Evolutionary conservation across 2,329 filamentous ascomycete species (phyloP), one percentile per base, ranked within the genome.

Genomic region (Polytolypa hystricis): DNA sequence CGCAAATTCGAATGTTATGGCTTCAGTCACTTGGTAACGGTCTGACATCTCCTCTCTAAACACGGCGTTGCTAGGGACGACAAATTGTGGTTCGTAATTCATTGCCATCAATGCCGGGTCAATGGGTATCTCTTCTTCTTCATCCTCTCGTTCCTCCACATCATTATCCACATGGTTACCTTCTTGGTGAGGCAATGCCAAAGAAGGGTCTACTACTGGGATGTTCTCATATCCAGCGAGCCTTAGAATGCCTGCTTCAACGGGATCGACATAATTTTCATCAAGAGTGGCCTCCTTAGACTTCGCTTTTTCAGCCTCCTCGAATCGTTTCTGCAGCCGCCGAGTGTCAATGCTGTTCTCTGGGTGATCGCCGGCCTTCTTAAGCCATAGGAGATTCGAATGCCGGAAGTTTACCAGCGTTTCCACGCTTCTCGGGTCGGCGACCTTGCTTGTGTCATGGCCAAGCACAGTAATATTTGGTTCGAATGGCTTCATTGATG

Each of bases 371-470:
- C 62, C 65, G 18, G 63, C 66, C 38, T 76, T 76, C 35, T 73
- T 72, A 32, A 96, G 64, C 85, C 86, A 95, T 28, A 72, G 74
- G 17, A 93, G 66, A 55, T 98, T 98, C 36, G 93, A 89, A 27
- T 84, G 70, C 17, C 83, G 78, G 58, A 95, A 95, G 54, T 96
- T 86, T 6, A 96, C 85, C 15, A 96, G 70, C 16, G 78, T 80
- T 57, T 96, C 89, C 4, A 94, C 77, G 51, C 87, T 95, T 42
- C 91, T 78, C 35, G 84, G 81, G 59, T 98, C 91, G 2, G 91
- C 89, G 33, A 96, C 79, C 21, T 82, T 81, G 37, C 78, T 82
- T 0, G 91, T 98, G 47, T 96, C 86, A 50, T 95, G 86, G 0
- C 91, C 91, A 2, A 96, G 72, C 1, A 89, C 67, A 1, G 86